Percentiles rank a stretch among this genome's conserved stretches.
These are phyloP conservation scores for Leptodermis oblonga DNA, from an alignment of 257 asterid genomes.

Conservation along the genomic window DNA sequence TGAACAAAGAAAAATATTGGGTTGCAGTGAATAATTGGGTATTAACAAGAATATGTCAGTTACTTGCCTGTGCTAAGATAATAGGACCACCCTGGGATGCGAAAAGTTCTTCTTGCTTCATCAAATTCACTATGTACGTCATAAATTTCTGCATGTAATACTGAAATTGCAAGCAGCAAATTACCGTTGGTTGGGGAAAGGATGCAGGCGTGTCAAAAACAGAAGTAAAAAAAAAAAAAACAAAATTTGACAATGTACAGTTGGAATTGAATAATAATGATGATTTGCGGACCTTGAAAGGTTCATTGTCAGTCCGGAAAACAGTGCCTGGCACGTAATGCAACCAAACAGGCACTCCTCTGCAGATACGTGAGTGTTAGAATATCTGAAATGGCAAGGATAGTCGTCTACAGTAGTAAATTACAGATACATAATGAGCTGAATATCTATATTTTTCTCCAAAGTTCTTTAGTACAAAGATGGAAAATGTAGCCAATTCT, in stretches of 20 bases:
- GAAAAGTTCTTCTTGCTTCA: slow-evolving; percentile 79
- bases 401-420: no score
- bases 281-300: slow-evolving; percentile 58
- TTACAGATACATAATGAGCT: background rate
- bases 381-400: background rate
- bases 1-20: background rate
- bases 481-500: background rate
- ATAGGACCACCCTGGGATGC: slow-evolving; percentile 92
- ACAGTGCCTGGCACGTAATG: slow-evolving; percentile 86
- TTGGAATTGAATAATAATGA: background rate
- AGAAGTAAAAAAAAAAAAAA: background rate
- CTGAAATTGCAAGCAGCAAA: slow-evolving; percentile 44
- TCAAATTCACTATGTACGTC: slow-evolving; percentile 64
- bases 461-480: background rate
- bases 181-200: background rate
- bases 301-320: slow-evolving; percentile 78
- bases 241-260: background rate
- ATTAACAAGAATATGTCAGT: background rate
- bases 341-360: slow-evolving; percentile 95
- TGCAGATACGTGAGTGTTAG: slow-evolving; percentile 22
- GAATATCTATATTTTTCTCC: background rate
- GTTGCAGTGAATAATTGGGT: background rate
- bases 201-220: background rate
- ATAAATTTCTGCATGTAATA: slow-evolving; percentile 70
- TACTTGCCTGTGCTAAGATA: slow-evolving; percentile 74